Conservation (phyloP, 495 filamentous ascomycete genomes). For the Aspergillus coremiiformis region DNA sequence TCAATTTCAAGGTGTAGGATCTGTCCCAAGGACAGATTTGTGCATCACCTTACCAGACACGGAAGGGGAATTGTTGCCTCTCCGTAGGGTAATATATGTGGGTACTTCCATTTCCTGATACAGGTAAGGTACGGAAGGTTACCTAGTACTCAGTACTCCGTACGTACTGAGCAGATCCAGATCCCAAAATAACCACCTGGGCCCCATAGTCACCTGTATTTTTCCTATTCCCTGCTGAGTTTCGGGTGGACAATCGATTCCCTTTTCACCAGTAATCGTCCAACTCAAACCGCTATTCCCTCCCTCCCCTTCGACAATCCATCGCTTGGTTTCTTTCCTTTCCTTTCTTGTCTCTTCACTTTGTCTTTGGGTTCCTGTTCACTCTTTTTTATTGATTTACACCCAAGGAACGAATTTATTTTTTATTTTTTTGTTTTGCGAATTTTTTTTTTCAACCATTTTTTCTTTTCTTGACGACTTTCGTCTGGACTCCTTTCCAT, state of each 20-base stretch:
- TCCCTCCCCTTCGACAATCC: slow-evolving; percentile 16
- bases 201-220: slow-evolving; percentile 21
- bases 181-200: slow-evolving; percentile 38
- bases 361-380: slow-evolving; percentile 18
- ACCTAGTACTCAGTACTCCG: background rate
- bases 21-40: background rate
- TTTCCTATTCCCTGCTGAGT: slow-evolving; percentile 14
- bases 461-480: slow-evolving; percentile 9
- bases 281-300: slow-evolving; percentile 16
- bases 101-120: background rate
- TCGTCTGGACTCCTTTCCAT: slow-evolving; percentile 16
- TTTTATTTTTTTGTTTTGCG: background rate
- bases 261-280: slow-evolving; percentile 26
- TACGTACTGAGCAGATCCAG: slow-evolving; percentile 16
- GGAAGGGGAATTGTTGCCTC: background rate
- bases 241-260: slow-evolving; percentile 23
- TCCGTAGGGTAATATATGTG: background rate
- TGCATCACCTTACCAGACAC: background rate
- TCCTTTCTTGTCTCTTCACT: slow-evolving; percentile 25
- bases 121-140: slow-evolving; percentile 6
- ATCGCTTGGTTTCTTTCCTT: slow-evolving; percentile 24
- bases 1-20: background rate
- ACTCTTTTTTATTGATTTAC: slow-evolving; percentile 21
- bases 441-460: background rate
- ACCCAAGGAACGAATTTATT: slow-evolving; percentile 1